Conservation (phyloP, 73 alveolate species). For the Paramecium tetraurelia region DNA sequence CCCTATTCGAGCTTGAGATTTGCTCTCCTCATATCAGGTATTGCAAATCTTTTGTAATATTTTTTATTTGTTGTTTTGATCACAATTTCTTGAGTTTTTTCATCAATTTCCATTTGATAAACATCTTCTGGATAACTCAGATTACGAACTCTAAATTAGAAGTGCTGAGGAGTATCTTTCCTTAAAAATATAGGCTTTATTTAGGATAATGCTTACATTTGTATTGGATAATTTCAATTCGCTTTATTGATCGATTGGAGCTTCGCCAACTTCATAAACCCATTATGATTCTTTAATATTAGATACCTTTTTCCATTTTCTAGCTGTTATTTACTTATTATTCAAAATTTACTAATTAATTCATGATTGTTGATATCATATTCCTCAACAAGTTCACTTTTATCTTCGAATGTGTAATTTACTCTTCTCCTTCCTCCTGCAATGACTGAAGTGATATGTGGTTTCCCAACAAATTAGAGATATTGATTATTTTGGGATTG, state of each 20-base stretch:
- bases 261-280: conserved; percentile 98
- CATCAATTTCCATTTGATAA: conserved; percentile 88
- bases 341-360: conserved; percentile 72
- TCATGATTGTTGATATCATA: conserved; percentile 94
- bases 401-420: conserved; percentile 80
- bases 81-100: conserved; percentile 90
- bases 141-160: conserved; percentile 97
- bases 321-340: neutral
- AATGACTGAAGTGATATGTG: conserved; percentile 41
- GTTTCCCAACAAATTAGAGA: conserved; percentile 30
- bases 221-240: neutral
- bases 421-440: conserved; percentile 84
- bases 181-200: conserved; percentile 92
- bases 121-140: conserved; percentile 92
- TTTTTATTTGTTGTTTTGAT: conserved; percentile 95
- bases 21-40: conserved; percentile 93
- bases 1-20: conserved; percentile 82
- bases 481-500: neutral
- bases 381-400: conserved; percentile 96
- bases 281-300: conserved; percentile 93
- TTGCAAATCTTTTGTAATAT: conserved; percentile 91
- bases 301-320: conserved; percentile 72
- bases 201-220: neutral
- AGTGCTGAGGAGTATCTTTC: conserved; percentile 90
- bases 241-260: conserved; percentile 27